Percentiles rank a stretch among this genome's conserved stretches.
Evolutionary conservation across 1,284 basidiomycete species (phyloP).

Genomic region (Irpex lacteus): DNA sequence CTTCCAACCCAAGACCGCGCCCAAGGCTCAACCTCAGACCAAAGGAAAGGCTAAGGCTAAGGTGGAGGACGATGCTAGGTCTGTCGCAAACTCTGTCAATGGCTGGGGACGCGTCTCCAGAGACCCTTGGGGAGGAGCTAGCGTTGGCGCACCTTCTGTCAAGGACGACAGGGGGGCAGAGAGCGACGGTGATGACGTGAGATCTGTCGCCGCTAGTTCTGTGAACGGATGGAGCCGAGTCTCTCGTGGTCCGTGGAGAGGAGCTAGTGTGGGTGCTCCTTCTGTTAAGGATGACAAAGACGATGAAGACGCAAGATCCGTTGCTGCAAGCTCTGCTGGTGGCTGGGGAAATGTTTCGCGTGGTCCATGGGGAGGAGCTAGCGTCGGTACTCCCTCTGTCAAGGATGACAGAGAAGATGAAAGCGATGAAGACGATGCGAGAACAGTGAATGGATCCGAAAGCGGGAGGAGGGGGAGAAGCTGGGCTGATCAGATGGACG

Average conservation of each 20-base stretch:
- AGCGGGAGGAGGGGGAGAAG: neutral
- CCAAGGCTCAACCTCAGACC: neutral
- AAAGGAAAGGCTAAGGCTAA: neutral
- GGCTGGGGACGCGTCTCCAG: conserved; percentile 9
- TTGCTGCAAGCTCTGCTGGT: neutral
- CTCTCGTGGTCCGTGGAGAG: conserved; percentile 2
- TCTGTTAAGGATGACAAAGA: conserved; percentile 1
- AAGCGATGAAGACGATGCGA: neutral
- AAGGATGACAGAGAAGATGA: conserved; percentile 2
- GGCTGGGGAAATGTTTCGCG: conserved; percentile 10
- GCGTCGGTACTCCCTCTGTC: neutral
- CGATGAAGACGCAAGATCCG: neutral
- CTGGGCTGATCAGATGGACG: conserved; percentile 13
- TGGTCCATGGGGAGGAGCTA: neutral
- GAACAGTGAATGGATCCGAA: neutral
- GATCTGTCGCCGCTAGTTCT: neutral
- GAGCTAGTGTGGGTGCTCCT: neutral
- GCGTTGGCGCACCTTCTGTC: conserved; percentile 1
- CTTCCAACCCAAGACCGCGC: neutral
- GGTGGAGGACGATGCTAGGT: neutral
- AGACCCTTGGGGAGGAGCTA: neutral
- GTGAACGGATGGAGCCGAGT: conserved; percentile 6
- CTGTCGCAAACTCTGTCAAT: neutral
- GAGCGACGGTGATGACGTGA: neutral
- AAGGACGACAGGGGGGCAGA: neutral